phyloP scores from a whole-genome alignment of 2,329 filamentous ascomycete genomes.

The Claviceps quebecensis region DNA sequence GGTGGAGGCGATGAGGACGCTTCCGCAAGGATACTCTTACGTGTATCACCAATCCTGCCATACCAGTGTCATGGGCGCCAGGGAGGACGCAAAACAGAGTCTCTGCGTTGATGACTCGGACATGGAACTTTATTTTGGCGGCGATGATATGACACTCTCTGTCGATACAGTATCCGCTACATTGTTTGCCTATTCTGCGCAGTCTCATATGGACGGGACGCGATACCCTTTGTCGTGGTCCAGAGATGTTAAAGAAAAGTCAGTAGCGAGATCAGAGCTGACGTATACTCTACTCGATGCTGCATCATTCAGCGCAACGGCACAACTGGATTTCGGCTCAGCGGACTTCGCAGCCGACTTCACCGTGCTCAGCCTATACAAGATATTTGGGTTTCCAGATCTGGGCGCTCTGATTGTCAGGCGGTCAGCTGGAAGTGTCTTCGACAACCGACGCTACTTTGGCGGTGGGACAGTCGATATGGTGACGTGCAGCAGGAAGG shows the following conservation, averaged over 20 bases:
- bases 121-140: constrained; percentile 50
- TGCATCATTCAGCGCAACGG: constrained; percentile 66
- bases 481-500: constrained; percentile 56
- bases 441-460: constrained; percentile 65
- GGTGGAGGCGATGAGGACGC: constrained; percentile 58
- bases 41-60: constrained; percentile 74
- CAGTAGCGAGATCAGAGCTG: constrained; percentile 9
- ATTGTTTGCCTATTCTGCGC: constrained; percentile 70
- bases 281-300: constrained; percentile 69
- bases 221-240: constrained; percentile 62
- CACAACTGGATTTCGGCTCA: constrained; percentile 56
- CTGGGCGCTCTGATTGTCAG: constrained; percentile 74
- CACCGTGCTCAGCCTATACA: constrained; percentile 77
- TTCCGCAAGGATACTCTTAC: constrained; percentile 61
- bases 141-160: constrained; percentile 18
- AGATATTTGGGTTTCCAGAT: constrained; percentile 96
- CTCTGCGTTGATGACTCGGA: constrained; percentile 52
- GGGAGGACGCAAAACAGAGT: constrained; percentile 54
- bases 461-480: constrained; percentile 90
- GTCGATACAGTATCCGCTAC: constrained; percentile 13
- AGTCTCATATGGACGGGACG: constrained; percentile 84
- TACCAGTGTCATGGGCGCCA: constrained; percentile 71
- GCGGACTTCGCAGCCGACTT: constrained; percentile 60
- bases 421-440: constrained; percentile 49
- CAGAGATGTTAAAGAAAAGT: constrained; percentile 24